Conservation (phyloP, 805 yeast species). For the Candida nemodendra region DNA sequence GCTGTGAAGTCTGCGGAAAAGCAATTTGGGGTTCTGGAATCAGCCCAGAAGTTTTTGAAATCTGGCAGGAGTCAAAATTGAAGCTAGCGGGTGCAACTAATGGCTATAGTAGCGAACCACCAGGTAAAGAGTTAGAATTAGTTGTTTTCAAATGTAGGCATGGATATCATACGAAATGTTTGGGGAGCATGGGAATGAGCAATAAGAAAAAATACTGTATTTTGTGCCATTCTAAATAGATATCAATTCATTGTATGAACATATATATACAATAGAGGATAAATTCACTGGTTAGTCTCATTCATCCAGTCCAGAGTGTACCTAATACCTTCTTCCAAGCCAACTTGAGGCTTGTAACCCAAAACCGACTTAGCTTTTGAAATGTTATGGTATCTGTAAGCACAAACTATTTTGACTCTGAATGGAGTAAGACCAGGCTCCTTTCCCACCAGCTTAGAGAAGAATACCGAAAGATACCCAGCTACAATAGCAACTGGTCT, state of each 20-base stretch:
- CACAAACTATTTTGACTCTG: constrained; percentile 89
- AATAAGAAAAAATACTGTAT: constrained; percentile 33
- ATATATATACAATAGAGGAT: not conserved
- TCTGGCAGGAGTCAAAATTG: constrained; percentile 51
- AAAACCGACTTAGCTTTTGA: constrained; percentile 76
- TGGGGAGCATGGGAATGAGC: constrained; percentile 46
- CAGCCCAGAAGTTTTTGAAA: constrained; percentile 44
- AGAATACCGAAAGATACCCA: constrained; percentile 78
- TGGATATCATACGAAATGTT: constrained; percentile 60
- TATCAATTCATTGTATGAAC: too few relatives aligned
- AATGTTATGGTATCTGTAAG: constrained; percentile 89
- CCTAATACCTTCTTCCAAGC: constrained; percentile 73
- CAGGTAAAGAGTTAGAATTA: constrained; percentile 30
- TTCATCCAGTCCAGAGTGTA: constrained; percentile 87
- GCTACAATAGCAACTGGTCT: constrained; percentile 75
- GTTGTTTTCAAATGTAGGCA: constrained; percentile 65
- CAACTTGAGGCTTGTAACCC: constrained; percentile 80
- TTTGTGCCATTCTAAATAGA: constrained; percentile 34
- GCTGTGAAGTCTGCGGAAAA: constrained; percentile 78
- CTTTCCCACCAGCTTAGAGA: constrained; percentile 68
- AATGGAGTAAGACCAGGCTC: constrained; percentile 96
- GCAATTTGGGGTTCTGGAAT: constrained; percentile 68
- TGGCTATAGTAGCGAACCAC: constrained; percentile 7
- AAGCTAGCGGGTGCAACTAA: constrained; percentile 11
- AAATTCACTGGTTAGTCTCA: constrained; percentile 42